These are phyloP conservation scores for Eutrema yunnanense DNA, from an alignment of 345 rosid species.

Conservation along the genomic window DNA sequence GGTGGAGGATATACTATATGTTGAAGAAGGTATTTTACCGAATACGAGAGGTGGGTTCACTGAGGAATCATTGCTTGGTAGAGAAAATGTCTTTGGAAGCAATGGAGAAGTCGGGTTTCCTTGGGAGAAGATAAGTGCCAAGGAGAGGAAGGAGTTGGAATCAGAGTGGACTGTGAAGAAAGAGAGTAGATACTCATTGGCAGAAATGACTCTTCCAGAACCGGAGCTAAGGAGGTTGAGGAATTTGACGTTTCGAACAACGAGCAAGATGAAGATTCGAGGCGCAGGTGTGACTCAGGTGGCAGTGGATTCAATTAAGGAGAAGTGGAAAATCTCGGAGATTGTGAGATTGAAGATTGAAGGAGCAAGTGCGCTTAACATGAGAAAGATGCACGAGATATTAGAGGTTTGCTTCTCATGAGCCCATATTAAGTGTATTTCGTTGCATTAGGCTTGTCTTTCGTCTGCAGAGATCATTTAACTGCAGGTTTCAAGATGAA, in stretches of 20 bases:
- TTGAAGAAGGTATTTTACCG: conserved; percentile 70
- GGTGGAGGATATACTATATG: conserved; percentile 67
- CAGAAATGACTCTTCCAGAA: conserved; percentile 83
- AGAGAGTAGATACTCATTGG: conserved; percentile 55
- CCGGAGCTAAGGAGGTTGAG: conserved; percentile 78
- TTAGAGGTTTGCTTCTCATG: conserved; percentile 63
- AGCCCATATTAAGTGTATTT: not conserved
- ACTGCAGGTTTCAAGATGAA: not conserved
- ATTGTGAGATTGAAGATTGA: conserved; percentile 83
- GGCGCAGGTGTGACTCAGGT: conserved; percentile 72
- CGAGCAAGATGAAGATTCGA: conserved; percentile 51
- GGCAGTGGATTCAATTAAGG: conserved; percentile 62
- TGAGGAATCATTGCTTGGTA: conserved; percentile 38
- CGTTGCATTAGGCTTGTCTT: not conserved
- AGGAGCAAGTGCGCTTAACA: conserved; percentile 84
- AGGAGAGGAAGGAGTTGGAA: conserved; percentile 35
- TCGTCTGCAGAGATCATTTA: not conserved
- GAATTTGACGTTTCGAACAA: conserved; percentile 57
- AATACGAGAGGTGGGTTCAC: conserved; percentile 67
- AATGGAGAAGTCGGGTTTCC: conserved; percentile 63
- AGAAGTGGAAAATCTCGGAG: conserved; percentile 70
- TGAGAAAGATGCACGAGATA: conserved; percentile 86
- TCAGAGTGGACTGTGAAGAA: conserved; percentile 47
- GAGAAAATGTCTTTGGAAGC: conserved; percentile 29
- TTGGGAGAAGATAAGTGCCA: conserved; percentile 65